Base-by-base conservation (phyloP, 148 eudicot species). In the Drosera capensis region DNA sequence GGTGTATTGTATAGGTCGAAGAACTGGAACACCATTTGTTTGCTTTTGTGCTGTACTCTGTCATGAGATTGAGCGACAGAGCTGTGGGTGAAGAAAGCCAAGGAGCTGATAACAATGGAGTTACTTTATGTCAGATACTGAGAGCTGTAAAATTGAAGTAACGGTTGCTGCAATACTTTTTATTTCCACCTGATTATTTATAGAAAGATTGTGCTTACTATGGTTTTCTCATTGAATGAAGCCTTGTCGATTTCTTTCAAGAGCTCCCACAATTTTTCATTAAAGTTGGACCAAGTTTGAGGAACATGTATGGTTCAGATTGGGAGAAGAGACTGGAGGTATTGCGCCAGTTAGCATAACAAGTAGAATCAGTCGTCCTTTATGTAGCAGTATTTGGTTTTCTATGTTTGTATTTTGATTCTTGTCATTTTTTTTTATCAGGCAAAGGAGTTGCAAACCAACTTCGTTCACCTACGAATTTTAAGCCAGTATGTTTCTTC, bases 271-370 rank as follows among this genome's bases (percentile, higher is more conserved):
- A 85, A 61, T 81, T 84, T 64, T 46, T 76, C 41, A 54, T 81
- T 48, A 78, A 79, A 62, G 71, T 74, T 58, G 88, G 99, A 46
- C 75, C 86, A 22, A 49, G 67, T 39, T 60, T 85, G 38, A 54
- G 68, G 63, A 74, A 57, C 63, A 61, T 71, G 29, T 90, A 73
- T 71, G 95, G 88, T 34, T 56, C 56, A 57, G 82, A 92, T 41
- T 92, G 94, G 94, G 88, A 82, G 60, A 85, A 82, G 78, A 74
- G 73, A 59, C 75, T 92, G 12, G 78, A 85, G 95, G 99, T 77
- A 68, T 11, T 19, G n/a, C n/a, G n/a, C n/a, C n/a, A n/a, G n/a
- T n/a, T n/a, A n/a, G n/a, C n/a, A n/a, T n/a, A n/a, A n/a, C n/a
- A n/a, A n/a, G n/a, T n/a, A n/a, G n/a, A n/a, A n/a, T 16, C 23